Percentiles rank a stretch among this genome's conserved stretches.
Conservation (phyloP, 2,329 filamentous ascomycete genomes). For the Hypoxylon sp. region DNA sequence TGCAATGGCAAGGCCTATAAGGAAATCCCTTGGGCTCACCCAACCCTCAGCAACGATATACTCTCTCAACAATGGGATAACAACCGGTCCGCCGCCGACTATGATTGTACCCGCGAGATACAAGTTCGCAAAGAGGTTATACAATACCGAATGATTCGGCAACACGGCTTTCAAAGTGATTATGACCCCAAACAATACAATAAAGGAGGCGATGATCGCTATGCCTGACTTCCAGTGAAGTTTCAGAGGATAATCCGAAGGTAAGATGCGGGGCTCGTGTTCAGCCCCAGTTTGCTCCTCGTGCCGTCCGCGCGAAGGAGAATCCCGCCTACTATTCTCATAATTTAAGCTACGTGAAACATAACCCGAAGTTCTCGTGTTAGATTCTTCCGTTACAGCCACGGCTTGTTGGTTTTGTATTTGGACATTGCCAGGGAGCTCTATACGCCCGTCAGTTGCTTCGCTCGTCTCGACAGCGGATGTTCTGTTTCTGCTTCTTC, state of each 20-base stretch:
- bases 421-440: not conserved
- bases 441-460: not conserved
- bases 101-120: conserved; percentile 81
- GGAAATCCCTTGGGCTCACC: conserved; percentile 79
- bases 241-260: not conserved
- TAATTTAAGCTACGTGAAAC: not conserved
- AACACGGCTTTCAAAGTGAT: not conserved
- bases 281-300: not conserved
- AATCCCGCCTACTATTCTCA: too few species aligned
- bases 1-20: conserved; percentile 79
- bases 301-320: not conserved
- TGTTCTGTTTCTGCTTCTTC: not conserved
- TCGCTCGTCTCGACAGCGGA: not conserved
- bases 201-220: conserved; percentile 61
- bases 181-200: conserved; percentile 67
- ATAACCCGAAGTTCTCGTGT: not conserved
- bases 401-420: not conserved
- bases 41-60: conserved; percentile 77
- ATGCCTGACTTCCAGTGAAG: not conserved
- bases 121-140: conserved; percentile 78
- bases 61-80: conserved; percentile 74
- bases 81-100: conserved; percentile 75
- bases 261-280: not conserved
- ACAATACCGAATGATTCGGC: conserved; percentile 61
- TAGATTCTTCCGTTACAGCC: not conserved